Conservation (phyloP, 1,284 basidiomycete species). For the Tilletia horrida region DNA sequence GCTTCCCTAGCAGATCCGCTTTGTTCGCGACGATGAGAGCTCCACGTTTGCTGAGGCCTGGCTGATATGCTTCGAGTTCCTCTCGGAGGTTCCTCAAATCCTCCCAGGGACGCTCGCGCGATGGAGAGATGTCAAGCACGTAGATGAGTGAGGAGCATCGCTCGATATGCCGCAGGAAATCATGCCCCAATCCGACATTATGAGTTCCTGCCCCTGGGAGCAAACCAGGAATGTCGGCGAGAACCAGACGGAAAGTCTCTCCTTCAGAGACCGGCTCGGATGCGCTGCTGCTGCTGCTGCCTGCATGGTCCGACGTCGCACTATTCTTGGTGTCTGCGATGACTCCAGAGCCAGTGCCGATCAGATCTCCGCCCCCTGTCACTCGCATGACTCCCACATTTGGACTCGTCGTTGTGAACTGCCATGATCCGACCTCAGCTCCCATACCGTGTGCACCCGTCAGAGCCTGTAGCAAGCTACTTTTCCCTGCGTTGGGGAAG, state of each 20-base stretch:
- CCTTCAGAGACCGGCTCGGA: slow-evolving; percentile 4
- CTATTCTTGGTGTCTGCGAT: slow-evolving; percentile 20
- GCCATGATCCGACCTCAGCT: slow-evolving; percentile 84
- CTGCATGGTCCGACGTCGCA: background rate
- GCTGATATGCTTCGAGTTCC: slow-evolving; percentile 78
- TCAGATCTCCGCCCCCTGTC: slow-evolving; percentile 62
- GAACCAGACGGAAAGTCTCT: slow-evolving; percentile 72
- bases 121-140: slow-evolving; percentile 78
- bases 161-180: slow-evolving; percentile 89
- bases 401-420: slow-evolving; percentile 92
- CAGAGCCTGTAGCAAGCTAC: slow-evolving; percentile 79
- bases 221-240: slow-evolving; percentile 96
- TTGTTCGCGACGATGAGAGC: slow-evolving; percentile 83
- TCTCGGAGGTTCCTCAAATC: slow-evolving; percentile 70
- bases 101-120: slow-evolving; percentile 61
- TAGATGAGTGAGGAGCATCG: slow-evolving; percentile 84
- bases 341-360: slow-evolving; percentile 25
- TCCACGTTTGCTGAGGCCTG: slow-evolving; percentile 67
- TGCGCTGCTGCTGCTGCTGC: background rate
- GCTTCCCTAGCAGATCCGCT: slow-evolving; percentile 63
- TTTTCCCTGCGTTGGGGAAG: slow-evolving; percentile 80
- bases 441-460: slow-evolving; percentile 67
- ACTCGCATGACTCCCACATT: slow-evolving; percentile 87
- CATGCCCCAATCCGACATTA: slow-evolving; percentile 87
- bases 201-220: slow-evolving; percentile 72